phyloP scores from a whole-genome alignment of 768 basidiomycete genomes.

The Chiua virens region DNA sequence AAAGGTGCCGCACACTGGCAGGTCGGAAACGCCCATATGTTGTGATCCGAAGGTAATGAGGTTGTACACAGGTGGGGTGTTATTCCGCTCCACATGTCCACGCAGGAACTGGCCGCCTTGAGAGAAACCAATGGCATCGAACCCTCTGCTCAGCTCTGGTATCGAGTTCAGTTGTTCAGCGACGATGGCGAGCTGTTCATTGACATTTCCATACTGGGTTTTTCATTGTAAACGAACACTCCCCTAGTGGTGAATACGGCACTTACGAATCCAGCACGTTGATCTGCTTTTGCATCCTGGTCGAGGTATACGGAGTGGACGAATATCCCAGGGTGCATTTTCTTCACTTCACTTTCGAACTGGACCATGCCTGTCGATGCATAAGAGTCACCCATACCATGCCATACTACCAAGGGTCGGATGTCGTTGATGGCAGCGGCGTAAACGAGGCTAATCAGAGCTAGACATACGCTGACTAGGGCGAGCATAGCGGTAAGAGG shows the following conservation, averaged over 20 bases:
- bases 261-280: slow-evolving; percentile 72
- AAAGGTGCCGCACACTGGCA: slow-evolving; percentile 60
- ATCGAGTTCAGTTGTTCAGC: slow-evolving; percentile 63
- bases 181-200: slow-evolving; percentile 66
- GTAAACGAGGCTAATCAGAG: slow-evolving; percentile 8
- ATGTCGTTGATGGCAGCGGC: slow-evolving; percentile 16
- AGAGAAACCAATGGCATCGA: slow-evolving; percentile 87
- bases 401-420: slow-evolving; percentile 74
- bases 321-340: slow-evolving; percentile 73
- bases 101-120: slow-evolving; percentile 89
- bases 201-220: slow-evolving; percentile 72
- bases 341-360: slow-evolving; percentile 57
- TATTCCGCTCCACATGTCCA: slow-evolving; percentile 79
- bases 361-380: slow-evolving; percentile 70
- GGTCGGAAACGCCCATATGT: slow-evolving; percentile 82
- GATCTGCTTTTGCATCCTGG: slow-evolving; percentile 59
- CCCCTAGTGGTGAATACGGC: background rate
- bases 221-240: slow-evolving; percentile 1
- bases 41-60: slow-evolving; percentile 87
- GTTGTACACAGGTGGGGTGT: slow-evolving; percentile 72
- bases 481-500: slow-evolving; percentile 8
- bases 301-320: slow-evolving; percentile 73
- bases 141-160: slow-evolving; percentile 64
- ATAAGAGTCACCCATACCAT: slow-evolving; percentile 81
- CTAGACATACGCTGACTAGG: slow-evolving; percentile 14